phyloP scores from a whole-genome alignment of 1,139 yeast species.

The Arxiozyma heterogenica region DNA sequence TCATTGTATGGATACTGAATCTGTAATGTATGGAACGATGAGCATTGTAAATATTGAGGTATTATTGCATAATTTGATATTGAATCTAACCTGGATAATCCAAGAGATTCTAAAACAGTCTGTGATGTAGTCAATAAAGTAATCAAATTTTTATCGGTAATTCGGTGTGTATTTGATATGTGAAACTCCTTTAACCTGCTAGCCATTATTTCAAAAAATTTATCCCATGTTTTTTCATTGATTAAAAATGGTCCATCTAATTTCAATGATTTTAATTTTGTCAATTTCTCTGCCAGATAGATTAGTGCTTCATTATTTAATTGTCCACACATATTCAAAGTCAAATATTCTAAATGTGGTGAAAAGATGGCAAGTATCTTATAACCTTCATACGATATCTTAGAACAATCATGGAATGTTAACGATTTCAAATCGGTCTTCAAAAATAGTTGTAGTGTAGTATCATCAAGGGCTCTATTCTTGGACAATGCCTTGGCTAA shows the following conservation, averaged over 20 bases:
- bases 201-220: conserved; percentile 49
- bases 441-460: conserved; percentile 64
- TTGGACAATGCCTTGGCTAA: conserved; percentile 75
- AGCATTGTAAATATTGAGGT: conserved; percentile 49
- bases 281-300: conserved; percentile 53
- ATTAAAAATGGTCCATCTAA: conserved; percentile 86
- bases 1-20: conserved; percentile 59
- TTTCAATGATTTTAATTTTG: conserved; percentile 42
- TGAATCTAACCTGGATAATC: conserved; percentile 65
- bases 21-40: conserved; percentile 46
- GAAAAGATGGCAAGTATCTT: conserved; percentile 69
- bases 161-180: conserved; percentile 74
- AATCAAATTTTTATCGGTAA: conserved; percentile 57
- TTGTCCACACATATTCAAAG: conserved; percentile 88
- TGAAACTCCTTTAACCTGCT: conserved; percentile 45
- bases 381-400: conserved; percentile 56
- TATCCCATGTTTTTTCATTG: conserved; percentile 66
- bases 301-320: conserved; percentile 66
- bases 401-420: conserved; percentile 90
- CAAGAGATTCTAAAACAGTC: conserved; percentile 39
- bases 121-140: conserved; percentile 59
- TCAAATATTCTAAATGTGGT: conserved; percentile 58
- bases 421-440: conserved; percentile 47
- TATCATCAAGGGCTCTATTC: conserved; percentile 66
- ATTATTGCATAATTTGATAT: conserved; percentile 52